phyloP scores from a whole-genome alignment of 225 moss, liverwort and hornwort genomes.

The Bryoerythrophyllum caledonicum region DNA sequence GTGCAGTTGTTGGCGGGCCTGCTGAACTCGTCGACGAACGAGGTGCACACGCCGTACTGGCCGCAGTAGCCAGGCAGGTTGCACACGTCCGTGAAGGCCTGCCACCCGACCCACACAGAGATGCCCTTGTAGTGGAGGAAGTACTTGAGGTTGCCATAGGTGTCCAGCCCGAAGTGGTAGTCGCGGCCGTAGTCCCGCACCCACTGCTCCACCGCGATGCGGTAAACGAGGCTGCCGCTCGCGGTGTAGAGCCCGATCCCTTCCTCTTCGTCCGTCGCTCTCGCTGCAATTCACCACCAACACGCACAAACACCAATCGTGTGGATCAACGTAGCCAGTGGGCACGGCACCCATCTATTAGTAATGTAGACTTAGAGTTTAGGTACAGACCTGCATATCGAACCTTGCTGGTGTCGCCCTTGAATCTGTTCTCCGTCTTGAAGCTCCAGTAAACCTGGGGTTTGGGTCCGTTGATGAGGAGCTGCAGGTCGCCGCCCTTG shows the following conservation, averaged over 20 bases:
- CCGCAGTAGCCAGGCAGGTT: neutral
- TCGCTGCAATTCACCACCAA: neutral
- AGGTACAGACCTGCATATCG: neutral
- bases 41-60: constrained; percentile 2
- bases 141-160: constrained; percentile 5
- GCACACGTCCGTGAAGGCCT: neutral
- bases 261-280: neutral
- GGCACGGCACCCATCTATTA: too few species aligned
- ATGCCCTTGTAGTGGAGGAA: neutral
- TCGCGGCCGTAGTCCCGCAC: neutral
- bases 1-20: fast-evolving
- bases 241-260: constrained; percentile 14
- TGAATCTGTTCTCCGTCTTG: neutral
- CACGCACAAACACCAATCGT: neutral
- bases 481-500: constrained; percentile 10
- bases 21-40: too few species aligned
- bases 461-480: constrained; percentile 10
- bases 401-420: constrained; percentile 2
- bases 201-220: neutral
- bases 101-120: neutral
- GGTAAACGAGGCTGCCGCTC: neutral
- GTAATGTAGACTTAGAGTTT: too few species aligned
- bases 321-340: too few species aligned
- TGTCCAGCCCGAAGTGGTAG: neutral
- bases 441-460: constrained; percentile 9